Evolutionary conservation across 1,139 yeast genomes (phyloP).

Genomic region (Blastobotrys ciferrii): DNA sequence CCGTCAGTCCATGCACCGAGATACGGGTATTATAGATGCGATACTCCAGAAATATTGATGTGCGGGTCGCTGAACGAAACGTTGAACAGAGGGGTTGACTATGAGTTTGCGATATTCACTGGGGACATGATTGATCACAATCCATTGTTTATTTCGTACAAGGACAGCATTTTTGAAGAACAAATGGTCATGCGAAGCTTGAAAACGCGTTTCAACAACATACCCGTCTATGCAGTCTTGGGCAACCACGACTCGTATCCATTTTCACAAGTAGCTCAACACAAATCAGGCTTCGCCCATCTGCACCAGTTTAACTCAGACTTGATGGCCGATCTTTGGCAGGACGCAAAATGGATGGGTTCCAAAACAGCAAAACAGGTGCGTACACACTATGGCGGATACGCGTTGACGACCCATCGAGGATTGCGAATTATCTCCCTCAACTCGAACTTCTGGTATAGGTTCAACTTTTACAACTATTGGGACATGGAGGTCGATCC

Average conservation of each 20-base stretch:
- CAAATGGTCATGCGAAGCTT: constrained; percentile 50
- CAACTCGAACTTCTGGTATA: constrained; percentile 66
- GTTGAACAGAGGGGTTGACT: constrained; percentile 36
- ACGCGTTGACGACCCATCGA: constrained; percentile 52
- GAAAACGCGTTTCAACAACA: constrained; percentile 51
- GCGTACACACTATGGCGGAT: constrained; percentile 59
- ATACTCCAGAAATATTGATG: constrained; percentile 57
- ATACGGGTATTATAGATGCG: constrained; percentile 59
- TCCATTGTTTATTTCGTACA: constrained; percentile 45
- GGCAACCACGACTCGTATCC: constrained; percentile 79
- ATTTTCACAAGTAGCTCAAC: constrained; percentile 65
- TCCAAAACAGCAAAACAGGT: constrained; percentile 26
- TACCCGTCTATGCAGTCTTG: constrained; percentile 62
- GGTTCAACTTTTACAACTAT: constrained; percentile 61
- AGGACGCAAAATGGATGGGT: constrained; percentile 34
- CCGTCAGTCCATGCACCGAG: constrained; percentile 52
- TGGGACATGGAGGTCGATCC: constrained; percentile 52
- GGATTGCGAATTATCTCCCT: constrained; percentile 64
- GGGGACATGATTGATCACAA: constrained; percentile 67
- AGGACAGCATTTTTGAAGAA: constrained; percentile 53
- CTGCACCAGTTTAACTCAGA: constrained; percentile 61
- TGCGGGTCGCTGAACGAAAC: constrained; percentile 49
- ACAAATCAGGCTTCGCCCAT: constrained; percentile 46
- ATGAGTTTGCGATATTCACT: constrained; percentile 61
- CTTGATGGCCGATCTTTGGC: constrained; percentile 59